These are phyloP conservation scores for Calocybe gambosa DNA, from an alignment of 1,284 basidiomycete species.

Conservation along the genomic window DNA sequence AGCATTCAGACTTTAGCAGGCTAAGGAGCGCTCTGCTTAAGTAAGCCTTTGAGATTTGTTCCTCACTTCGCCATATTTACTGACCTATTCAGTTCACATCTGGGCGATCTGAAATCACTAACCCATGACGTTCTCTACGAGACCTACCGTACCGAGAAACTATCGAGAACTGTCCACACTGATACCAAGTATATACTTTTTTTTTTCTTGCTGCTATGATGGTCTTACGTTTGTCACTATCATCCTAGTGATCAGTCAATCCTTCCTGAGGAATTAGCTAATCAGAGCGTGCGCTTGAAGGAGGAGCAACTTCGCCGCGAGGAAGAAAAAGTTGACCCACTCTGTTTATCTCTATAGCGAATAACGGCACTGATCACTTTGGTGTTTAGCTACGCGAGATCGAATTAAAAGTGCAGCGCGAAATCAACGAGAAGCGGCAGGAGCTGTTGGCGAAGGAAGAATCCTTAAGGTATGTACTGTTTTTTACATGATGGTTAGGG, in stretches of 20 bases:
- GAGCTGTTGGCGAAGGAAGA: slow-evolving; percentile 94
- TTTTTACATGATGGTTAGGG: not conserved
- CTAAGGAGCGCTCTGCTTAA: slow-evolving; percentile 87
- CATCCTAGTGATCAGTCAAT: slow-evolving; percentile 74
- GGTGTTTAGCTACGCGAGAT: slow-evolving; percentile 81
- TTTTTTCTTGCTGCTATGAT: not conserved
- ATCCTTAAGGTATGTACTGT: slow-evolving; percentile 57
- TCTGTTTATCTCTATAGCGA: not conserved
- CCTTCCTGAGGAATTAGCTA: slow-evolving; percentile 92
- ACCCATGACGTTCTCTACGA: slow-evolving; percentile 95
- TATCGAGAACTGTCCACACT: slow-evolving; percentile 88
- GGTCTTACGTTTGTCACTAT: slow-evolving; percentile 16
- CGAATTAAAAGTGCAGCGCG: slow-evolving; percentile 96
- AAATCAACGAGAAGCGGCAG: slow-evolving; percentile 98
- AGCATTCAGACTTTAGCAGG: slow-evolving; percentile 95
- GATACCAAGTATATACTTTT: slow-evolving; percentile 62
- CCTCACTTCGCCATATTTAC: slow-evolving; percentile 2
- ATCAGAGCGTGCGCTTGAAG: slow-evolving; percentile 94
- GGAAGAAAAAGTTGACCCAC: slow-evolving; percentile 78
- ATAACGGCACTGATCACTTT: slow-evolving; percentile 3
- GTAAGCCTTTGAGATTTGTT: slow-evolving; percentile 36
- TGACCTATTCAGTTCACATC: slow-evolving; percentile 62
- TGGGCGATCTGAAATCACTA: slow-evolving; percentile 91
- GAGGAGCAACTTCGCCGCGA: slow-evolving; percentile 98
- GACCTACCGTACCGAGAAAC: slow-evolving; percentile 97